Evolutionary conservation across 2,329 filamentous ascomycete genomes (phyloP).

Genomic region (Trichoderma sp.): DNA sequence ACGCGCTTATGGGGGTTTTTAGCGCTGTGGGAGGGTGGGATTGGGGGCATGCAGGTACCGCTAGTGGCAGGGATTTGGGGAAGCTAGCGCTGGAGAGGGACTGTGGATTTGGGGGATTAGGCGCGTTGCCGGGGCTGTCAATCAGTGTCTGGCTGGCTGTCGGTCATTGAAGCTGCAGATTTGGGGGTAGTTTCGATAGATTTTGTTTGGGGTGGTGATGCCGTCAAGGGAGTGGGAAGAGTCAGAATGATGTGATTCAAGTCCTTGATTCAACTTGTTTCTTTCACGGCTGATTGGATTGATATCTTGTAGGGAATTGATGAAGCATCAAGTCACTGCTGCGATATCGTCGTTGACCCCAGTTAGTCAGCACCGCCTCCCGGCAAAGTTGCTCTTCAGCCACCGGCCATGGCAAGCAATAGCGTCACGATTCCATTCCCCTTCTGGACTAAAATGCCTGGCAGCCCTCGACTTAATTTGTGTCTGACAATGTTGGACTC

Average conservation of each 20-base stretch:
- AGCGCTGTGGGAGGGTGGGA: slow-evolving; percentile 11
- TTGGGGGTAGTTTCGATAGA: neutral
- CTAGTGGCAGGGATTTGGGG: neutral
- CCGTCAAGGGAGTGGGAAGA: neutral
- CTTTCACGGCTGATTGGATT: neutral
- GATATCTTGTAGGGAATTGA: neutral
- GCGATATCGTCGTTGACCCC: neutral
- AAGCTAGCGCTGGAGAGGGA: neutral
- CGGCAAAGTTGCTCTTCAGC: neutral
- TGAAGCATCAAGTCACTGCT: neutral
- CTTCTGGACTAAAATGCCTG: neutral
- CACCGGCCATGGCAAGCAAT: neutral
- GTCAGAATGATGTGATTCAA: neutral
- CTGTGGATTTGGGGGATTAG: neutral
- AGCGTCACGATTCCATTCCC: neutral
- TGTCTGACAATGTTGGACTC: neutral
- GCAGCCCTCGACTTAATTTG: neutral
- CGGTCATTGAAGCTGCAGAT: neutral
- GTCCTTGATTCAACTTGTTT: neutral
- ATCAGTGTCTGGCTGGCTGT: neutral
- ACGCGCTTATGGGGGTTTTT: slow-evolving; percentile 12
- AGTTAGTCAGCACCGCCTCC: neutral
- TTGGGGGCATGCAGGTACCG: neutral
- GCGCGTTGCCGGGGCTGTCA: neutral
- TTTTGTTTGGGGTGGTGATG: neutral